Evolutionary conservation across 2,329 filamentous ascomycete species (phyloP).

Genomic region (Fusarium continuum): DNA sequence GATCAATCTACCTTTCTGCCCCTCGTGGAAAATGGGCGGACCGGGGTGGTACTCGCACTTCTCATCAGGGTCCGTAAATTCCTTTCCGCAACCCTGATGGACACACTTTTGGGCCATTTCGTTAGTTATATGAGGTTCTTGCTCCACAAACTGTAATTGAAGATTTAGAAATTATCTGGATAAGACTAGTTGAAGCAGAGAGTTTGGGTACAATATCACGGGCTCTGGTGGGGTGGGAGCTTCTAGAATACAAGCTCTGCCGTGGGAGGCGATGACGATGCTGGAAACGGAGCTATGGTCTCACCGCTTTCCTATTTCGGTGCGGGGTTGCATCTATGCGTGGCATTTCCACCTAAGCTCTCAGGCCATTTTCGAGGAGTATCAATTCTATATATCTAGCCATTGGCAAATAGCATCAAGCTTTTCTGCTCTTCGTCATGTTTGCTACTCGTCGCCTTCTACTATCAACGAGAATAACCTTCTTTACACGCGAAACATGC

Average conservation of each 20-base stretch:
- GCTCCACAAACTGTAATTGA: conserved; percentile 8
- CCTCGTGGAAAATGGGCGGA: conserved; percentile 95
- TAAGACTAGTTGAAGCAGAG: background rate
- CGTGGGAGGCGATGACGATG: conserved; percentile 42
- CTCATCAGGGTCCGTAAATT: conserved; percentile 82
- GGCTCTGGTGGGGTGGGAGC: conserved; percentile 49
- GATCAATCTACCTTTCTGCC: conserved; percentile 82
- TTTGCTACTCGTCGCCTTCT: conserved; percentile 59
- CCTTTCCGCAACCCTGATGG: conserved; percentile 94
- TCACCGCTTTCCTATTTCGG: conserved; percentile 51
- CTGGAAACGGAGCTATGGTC: conserved; percentile 16
- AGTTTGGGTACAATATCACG: conserved; percentile 22
- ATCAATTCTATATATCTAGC: background rate
- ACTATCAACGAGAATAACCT: conserved; percentile 71
- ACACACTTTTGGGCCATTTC: conserved; percentile 86
- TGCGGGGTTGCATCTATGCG: conserved; percentile 43
- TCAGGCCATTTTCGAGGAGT: conserved; percentile 25
- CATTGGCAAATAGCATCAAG: background rate
- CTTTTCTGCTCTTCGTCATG: conserved; percentile 52
- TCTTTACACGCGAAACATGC: conserved; percentile 79
- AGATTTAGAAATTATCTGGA: background rate
- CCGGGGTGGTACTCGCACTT: conserved; percentile 92
- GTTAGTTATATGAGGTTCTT: background rate
- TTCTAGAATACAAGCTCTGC: conserved; percentile 51
- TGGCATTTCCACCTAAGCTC: conserved; percentile 8